Conservation (phyloP, 306 rosid genomes). For the Sesbania bispinosa region DNA sequence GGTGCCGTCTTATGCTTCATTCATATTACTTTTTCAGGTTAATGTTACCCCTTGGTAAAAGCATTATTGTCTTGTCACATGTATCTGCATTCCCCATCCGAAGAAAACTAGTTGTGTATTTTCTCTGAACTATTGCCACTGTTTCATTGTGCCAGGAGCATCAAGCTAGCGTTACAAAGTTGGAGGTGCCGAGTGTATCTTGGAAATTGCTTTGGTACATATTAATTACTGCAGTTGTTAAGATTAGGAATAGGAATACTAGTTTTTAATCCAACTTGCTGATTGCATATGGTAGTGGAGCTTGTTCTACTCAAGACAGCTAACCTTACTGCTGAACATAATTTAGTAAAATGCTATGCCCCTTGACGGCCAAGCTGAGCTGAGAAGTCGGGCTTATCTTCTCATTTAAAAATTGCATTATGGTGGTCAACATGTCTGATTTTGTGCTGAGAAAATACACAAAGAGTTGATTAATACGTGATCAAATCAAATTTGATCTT, state of each 20-base stretch:
- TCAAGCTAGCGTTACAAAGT: slow-evolving; percentile 29
- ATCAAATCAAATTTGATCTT: too few species aligned
- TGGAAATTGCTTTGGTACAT: neutral
- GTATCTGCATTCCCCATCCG: neutral
- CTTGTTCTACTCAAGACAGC: neutral
- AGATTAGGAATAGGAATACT: slow-evolving; percentile 8
- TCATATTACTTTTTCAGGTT: neutral
- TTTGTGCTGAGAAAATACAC: neutral
- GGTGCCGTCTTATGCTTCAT: neutral
- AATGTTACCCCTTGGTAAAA: neutral
- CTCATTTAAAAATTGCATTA: neutral
- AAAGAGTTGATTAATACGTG: too few species aligned
- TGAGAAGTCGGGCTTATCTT: neutral
- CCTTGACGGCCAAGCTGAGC: neutral
- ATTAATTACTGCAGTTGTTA: neutral
- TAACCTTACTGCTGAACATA: neutral
- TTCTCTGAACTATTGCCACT: neutral
- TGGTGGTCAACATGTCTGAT: neutral
- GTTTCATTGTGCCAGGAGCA: slow-evolving; percentile 52
- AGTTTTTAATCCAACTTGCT: slow-evolving; percentile 22
- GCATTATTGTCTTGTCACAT: neutral
- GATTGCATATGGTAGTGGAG: slow-evolving; percentile 15
- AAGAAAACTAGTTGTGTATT: neutral
- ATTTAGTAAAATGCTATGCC: neutral
- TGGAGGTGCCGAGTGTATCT: slow-evolving; percentile 10